phyloP scores from a whole-genome alignment of 768 basidiomycete species.

The Coprinopsis cinerea region DNA sequence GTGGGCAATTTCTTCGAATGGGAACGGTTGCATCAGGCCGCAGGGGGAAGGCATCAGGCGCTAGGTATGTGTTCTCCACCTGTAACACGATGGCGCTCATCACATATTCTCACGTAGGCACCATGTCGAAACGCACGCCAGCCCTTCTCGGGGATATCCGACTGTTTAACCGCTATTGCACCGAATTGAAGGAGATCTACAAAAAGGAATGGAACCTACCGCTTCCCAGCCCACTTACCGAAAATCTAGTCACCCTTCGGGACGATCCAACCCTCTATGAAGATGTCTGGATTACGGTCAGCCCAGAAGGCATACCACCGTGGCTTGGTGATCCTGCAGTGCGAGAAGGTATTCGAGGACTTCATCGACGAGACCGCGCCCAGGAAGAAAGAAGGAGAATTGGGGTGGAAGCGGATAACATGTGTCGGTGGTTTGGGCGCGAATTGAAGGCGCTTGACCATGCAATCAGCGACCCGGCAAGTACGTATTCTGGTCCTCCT shows the following conservation, averaged over 20 bases:
- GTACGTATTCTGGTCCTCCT: not conserved
- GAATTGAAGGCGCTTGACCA: not conserved
- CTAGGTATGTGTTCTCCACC: constrained; percentile 29
- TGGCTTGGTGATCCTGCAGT: not conserved
- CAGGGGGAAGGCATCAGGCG: constrained; percentile 22
- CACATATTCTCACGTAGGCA: no score
- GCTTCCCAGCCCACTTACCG: constrained; percentile 25
- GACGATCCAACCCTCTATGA: constrained; percentile 25
- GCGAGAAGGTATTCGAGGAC: not conserved
- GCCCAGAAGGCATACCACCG: not conserved
- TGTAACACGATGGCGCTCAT: no score
- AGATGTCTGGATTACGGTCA: constrained; percentile 28
- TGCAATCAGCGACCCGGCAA: not conserved
- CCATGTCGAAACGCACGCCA: no score
- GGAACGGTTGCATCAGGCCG: constrained; percentile 29
- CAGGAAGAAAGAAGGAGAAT: not conserved
- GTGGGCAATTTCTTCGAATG: constrained; percentile 32
- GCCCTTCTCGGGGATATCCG: constrained; percentile 22
- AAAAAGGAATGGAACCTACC: constrained; percentile 22
- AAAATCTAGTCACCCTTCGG: constrained; percentile 20
- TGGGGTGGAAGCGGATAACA: not conserved
- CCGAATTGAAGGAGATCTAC: constrained; percentile 16
- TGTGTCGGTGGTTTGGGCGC: not conserved
- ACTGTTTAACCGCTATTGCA: constrained; percentile 18
- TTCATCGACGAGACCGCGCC: not conserved